Conservation (phyloP, 1,284 basidiomycete genomes). For the Puccinia triticina region DNA sequence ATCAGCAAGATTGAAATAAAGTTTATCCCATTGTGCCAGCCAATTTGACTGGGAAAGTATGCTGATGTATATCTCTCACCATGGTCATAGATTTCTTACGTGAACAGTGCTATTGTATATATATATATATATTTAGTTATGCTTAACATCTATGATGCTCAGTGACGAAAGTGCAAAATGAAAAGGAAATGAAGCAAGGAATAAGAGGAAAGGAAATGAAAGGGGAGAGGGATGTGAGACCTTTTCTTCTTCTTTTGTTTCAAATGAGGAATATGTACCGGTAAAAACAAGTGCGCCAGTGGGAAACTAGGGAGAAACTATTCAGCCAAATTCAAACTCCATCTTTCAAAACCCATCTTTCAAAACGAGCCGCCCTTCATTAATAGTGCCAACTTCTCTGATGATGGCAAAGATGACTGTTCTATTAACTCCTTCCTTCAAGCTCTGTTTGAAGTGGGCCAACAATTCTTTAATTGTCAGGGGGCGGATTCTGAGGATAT, state of each 20-base stretch:
- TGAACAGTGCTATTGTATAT: no score
- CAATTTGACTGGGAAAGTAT: no score
- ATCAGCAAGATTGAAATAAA: no score
- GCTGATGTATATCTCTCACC: no score
- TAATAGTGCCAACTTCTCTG: constrained; percentile 1
- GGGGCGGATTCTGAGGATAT: neutral
- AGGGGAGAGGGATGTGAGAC: neutral
- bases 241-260: no score
- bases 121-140: neutral
- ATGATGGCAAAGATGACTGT: neutral
- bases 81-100: no score
- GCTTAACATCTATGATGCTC: neutral
- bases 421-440: constrained; percentile 31
- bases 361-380: neutral
- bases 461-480: constrained; percentile 43
- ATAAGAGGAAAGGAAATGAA: neutral
- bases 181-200: neutral
- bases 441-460: constrained; percentile 36
- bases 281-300: neutral
- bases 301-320: neutral
- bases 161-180: neutral
- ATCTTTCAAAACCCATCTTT: constrained; percentile 34
- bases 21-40: no score
- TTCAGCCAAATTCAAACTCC: constrained; percentile 2
- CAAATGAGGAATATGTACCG: no score